Percentiles rank a stretch among this genome's conserved stretches.
Conservation (phyloP, 2,329 filamentous ascomycete species). For the Aspergillus hortae region DNA sequence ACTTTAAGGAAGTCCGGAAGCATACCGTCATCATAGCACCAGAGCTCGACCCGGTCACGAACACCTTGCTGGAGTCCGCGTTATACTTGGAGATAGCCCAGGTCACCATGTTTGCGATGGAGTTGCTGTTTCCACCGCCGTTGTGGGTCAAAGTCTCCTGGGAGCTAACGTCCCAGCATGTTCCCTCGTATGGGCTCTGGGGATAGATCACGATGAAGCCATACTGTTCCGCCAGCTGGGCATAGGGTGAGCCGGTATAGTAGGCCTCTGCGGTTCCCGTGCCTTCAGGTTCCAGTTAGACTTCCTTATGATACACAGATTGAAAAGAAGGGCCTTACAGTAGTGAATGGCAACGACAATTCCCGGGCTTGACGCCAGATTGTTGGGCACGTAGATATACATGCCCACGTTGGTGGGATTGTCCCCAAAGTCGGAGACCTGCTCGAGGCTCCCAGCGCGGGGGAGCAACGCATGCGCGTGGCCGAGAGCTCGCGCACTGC, state of each 20-base stretch:
- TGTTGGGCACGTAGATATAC: slow-evolving; percentile 50
- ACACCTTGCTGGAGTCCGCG: slow-evolving; percentile 27
- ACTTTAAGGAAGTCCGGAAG: not conserved
- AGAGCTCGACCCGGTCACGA: slow-evolving; percentile 15
- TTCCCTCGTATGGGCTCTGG: slow-evolving; percentile 48
- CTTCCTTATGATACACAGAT: no score
- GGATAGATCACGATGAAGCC: slow-evolving; percentile 54
- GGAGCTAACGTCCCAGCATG: slow-evolving; percentile 60
- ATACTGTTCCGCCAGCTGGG: slow-evolving; percentile 46
- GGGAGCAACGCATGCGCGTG: slow-evolving; percentile 2
- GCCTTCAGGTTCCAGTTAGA: slow-evolving; percentile 1
- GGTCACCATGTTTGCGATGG: slow-evolving; percentile 39
- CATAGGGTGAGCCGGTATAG: slow-evolving; percentile 52
- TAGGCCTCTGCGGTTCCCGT: slow-evolving; percentile 33
- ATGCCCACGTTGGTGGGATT: slow-evolving; percentile 51
- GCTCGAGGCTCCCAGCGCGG: slow-evolving; percentile 14
- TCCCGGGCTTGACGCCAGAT: slow-evolving; percentile 45
- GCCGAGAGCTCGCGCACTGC: slow-evolving; percentile 5
- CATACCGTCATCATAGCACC: slow-evolving; percentile 21
- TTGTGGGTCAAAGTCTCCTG: slow-evolving; percentile 27
- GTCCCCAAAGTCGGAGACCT: slow-evolving; percentile 42
- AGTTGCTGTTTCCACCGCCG: slow-evolving; percentile 38
- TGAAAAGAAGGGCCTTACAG: slow-evolving; percentile 38
- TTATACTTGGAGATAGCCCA: slow-evolving; percentile 33
- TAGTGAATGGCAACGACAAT: slow-evolving; percentile 57